Conservation (phyloP, 164 flowering plant species). For the Chloranthus sessilifolius region DNA sequence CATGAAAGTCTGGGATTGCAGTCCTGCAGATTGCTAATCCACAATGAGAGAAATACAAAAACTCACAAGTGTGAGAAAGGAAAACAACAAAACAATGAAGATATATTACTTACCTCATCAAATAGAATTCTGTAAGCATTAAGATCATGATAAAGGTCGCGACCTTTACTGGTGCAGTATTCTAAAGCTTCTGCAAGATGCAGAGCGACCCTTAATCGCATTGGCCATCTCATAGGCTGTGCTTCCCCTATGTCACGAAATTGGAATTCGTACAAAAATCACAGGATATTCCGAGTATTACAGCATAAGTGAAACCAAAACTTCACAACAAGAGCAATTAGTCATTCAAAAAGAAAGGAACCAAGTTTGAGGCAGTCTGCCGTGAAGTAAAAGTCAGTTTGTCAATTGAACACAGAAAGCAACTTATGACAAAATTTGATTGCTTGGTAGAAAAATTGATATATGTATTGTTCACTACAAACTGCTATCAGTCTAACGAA, state of each 20-base stretch:
- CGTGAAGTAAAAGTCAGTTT: too few relatives aligned
- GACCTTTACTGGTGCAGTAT: constrained; percentile 81
- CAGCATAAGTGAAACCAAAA: too few relatives aligned
- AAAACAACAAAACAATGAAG: neutral
- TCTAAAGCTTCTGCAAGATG: constrained; percentile 89
- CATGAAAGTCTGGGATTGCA: constrained; percentile 79
- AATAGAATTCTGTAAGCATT: constrained; percentile 85
- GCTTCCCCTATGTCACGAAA: constrained; percentile 58
- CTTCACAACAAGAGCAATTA: too few relatives aligned
- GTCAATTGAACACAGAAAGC: too few relatives aligned
- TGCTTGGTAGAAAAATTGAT: too few relatives aligned
- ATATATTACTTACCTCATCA: constrained; percentile 55
- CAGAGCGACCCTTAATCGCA: constrained; percentile 84
- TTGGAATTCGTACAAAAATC: too few relatives aligned
- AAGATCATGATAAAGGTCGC: constrained; percentile 86
- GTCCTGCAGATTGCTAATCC: constrained; percentile 40
- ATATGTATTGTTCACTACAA: too few relatives aligned
- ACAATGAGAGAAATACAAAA: constrained; percentile 11
- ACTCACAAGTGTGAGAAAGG: neutral
- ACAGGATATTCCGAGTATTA: too few relatives aligned
- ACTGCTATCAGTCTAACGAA: too few relatives aligned
- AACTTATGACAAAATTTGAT: too few relatives aligned
- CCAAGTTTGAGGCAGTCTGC: too few relatives aligned
- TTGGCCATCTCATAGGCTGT: constrained; percentile 90
- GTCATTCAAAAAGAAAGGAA: too few relatives aligned